Evolutionary conservation across 139 green algal species (phyloP), one percentile per base, ranked within the genome.

Genomic region (Diplosphaera chodatii): DNA sequence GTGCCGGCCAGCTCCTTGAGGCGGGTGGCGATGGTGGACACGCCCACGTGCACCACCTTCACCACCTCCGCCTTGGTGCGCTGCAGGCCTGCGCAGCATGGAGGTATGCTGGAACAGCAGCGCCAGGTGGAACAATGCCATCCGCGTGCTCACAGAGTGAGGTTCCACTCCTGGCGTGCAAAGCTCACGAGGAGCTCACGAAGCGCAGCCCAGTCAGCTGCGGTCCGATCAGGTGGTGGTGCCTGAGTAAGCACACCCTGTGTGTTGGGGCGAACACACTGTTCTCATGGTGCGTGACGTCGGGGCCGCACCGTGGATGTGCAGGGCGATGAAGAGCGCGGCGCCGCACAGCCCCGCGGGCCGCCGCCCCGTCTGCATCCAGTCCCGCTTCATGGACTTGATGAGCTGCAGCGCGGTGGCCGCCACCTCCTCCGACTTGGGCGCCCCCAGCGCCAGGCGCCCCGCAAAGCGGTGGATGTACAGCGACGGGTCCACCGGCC

Each of bases 381-480:
- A 99, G 85, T 99, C 95, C 0, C 95, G 87, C 84, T 99, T 99
- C 95, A 99, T 99, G 75, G 80, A 88, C 37, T 85, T 84, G 4
- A 98, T 90, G 72, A 99, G 86, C 29, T 89, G 83, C 73, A 97
- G 80, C 1, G 92, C 89, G 13, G 94, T 97, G 83, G 88, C 88
- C 31, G 78, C 77, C 27, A 98, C 85, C 10, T 32, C 66, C 28
- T 73, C 27, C 40, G 70, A 37, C 55, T 76, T 76, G 41, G 76
- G n/a, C n/a, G n/a, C 41, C 10, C 55, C 67, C 22, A 34, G 64
- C 32, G 29, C 68, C 29, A 96, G 82, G 10, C 78, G 77, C 67
- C 95, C 88, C 4, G 89, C 90, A 79, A 98, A 98, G 25, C 95
- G 86, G 69, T 96, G 86, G 41, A 99, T 92, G 87, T 96, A 99